Percentiles rank a stretch among this genome's conserved stretches.
These are phyloP conservation scores for Paramarasmius palmivorus DNA, from an alignment of 1,284 basidiomycete species.

Conservation along the genomic window DNA sequence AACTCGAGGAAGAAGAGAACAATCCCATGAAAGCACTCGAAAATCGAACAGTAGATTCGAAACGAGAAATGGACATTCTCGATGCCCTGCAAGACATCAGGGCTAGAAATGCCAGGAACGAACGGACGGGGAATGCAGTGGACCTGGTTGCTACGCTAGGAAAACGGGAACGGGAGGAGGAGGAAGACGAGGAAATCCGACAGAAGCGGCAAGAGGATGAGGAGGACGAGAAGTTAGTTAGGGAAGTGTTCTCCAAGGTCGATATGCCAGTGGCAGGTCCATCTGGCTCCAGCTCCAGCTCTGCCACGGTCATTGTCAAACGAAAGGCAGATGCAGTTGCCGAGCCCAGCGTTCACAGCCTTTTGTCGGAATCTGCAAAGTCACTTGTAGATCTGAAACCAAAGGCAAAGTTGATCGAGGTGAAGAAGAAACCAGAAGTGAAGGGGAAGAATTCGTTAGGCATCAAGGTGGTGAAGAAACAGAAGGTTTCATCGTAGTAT, in stretches of 20 bases:
- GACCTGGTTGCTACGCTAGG: conserved; percentile 61
- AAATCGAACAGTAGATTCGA: conserved; percentile 87
- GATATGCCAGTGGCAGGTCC: conserved; percentile 37
- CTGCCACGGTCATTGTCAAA: conserved; percentile 69
- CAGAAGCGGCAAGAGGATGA: conserved; percentile 67
- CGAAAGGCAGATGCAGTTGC: conserved; percentile 67
- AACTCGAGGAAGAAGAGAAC: conserved; percentile 84
- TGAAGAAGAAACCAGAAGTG: conserved; percentile 65
- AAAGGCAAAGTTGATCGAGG: conserved; percentile 29
- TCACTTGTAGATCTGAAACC: conserved; percentile 59
- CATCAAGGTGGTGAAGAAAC: conserved; percentile 74
- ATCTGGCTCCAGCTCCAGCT: conserved; percentile 21
- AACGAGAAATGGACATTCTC: conserved; percentile 98
- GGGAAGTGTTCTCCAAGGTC: conserved; percentile 84
- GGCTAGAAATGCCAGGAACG: conserved; percentile 89
- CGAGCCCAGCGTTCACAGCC: conserved; percentile 69
- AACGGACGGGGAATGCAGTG: conserved; percentile 70
- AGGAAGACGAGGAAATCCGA: conserved; percentile 73
- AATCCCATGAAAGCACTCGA: conserved; percentile 98
- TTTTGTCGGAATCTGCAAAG: conserved; percentile 75
- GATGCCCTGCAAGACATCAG: conserved; percentile 96
- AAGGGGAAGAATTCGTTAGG: conserved; percentile 64
- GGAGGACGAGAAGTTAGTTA: conserved; percentile 89
- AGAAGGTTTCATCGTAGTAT: conserved; percentile 17
- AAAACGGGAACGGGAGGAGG: conserved; percentile 66